phyloP scores from a whole-genome alignment of 768 basidiomycete species.

The Cystofilobasidium capitatum region DNA sequence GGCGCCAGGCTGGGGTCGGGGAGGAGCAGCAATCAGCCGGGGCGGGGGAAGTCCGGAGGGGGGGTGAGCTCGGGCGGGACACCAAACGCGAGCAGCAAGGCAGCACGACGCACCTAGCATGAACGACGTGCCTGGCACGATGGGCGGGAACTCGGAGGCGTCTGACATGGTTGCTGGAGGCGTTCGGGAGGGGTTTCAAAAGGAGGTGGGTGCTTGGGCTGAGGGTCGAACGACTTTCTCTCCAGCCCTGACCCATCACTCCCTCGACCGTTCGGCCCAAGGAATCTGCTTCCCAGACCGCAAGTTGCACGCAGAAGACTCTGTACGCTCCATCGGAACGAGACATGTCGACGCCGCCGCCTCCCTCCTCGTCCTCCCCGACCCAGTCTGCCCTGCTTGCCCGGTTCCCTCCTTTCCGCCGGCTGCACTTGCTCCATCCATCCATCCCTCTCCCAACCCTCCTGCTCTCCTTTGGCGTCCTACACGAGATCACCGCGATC shows the following conservation, averaged over 20 bases:
- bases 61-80: not conserved
- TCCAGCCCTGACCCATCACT: no score
- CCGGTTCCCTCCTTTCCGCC: slow-evolving; percentile 11
- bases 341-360: no score
- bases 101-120: slow-evolving; percentile 8
- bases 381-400: slow-evolving; percentile 17
- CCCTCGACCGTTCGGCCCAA: no score
- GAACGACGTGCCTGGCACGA: slow-evolving; percentile 18
- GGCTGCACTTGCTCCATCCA: slow-evolving; percentile 19
- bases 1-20: slow-evolving; percentile 62
- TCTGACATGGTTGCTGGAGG: not conserved
- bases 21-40: no score
- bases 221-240: no score
- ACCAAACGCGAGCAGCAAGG: not conserved
- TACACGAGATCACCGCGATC: slow-evolving; percentile 78
- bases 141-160: not conserved
- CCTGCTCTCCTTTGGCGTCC: slow-evolving; percentile 61
- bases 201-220: no score
- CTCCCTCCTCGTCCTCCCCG: slow-evolving; percentile 4
- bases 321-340: no score
- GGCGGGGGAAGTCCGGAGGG: not conserved
- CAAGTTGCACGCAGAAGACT: no score
- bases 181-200: no score
- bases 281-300: no score
- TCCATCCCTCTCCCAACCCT: slow-evolving; percentile 63